Evolutionary conservation across 306 rosid genomes (phyloP).

Genomic region (Trifolium dubium): DNA sequence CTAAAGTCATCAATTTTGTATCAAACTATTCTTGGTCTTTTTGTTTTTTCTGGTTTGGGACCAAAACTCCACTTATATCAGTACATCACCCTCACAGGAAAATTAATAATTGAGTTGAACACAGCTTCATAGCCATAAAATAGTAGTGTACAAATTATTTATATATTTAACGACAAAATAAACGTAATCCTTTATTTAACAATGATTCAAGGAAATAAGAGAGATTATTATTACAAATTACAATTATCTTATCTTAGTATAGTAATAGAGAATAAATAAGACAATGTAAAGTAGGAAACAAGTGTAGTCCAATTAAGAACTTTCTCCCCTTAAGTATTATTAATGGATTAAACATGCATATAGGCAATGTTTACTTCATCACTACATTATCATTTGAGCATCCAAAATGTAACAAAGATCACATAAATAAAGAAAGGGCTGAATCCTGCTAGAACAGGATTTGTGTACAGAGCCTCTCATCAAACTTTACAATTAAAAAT

Average conservation of each 20-base stretch:
- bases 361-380: slow-evolving; percentile 34
- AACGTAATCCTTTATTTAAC: not conserved
- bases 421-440: slow-evolving; percentile 45
- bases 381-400: slow-evolving; percentile 37
- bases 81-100: slow-evolving; percentile 1
- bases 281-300: slow-evolving; percentile 24
- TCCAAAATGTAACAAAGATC: slow-evolving; percentile 38
- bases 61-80: not conserved
- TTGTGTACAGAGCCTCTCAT: slow-evolving; percentile 50
- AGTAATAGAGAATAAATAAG: slow-evolving; percentile 10
- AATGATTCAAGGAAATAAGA: not conserved
- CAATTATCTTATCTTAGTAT: not conserved
- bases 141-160: not conserved
- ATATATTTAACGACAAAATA: not conserved
- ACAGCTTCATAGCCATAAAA: not conserved
- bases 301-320: slow-evolving; percentile 26
- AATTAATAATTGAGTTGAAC: not conserved
- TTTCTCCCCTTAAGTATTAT: slow-evolving; percentile 42
- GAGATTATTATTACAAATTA: not conserved
- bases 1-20: not conserved
- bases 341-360: slow-evolving; percentile 30
- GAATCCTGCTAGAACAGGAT: slow-evolving; percentile 42
- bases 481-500: slow-evolving; percentile 50
- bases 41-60: slow-evolving; percentile 7
- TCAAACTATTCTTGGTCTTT: not conserved